These are phyloP conservation scores for Aegilops umbellulata DNA, from an alignment of 176 grass and related monocot species.

Conservation along the genomic window DNA sequence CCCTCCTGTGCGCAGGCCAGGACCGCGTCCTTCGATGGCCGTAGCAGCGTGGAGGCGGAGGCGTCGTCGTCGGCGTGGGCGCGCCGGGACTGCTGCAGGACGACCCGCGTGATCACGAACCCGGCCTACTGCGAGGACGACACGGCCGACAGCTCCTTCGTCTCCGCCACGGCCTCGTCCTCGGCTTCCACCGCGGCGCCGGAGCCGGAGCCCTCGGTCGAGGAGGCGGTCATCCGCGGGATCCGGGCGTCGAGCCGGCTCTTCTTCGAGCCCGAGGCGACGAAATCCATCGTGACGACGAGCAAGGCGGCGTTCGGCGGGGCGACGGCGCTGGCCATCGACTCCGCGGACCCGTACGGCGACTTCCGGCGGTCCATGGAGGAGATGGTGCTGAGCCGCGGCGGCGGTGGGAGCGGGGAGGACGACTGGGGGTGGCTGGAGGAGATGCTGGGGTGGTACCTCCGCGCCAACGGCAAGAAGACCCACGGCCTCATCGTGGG, in stretches of 20 bases:
- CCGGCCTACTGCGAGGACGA: constrained; percentile 24
- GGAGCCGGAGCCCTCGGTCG: background rate
- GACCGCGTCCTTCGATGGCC: constrained; percentile 35
- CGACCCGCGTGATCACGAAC: constrained; percentile 8
- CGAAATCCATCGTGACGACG: background rate
- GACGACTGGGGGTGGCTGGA: constrained; percentile 77
- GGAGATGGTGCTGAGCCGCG: constrained; percentile 74
- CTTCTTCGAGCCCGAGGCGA: constrained; percentile 7
- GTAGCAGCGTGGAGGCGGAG: background rate
- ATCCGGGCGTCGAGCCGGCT: constrained; percentile 32
- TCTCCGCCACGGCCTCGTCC: background rate
- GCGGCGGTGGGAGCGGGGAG: background rate
- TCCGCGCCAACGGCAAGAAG: constrained; percentile 68
- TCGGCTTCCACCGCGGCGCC: background rate
- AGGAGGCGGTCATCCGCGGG: constrained; percentile 38
- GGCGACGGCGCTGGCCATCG: constrained; percentile 54
- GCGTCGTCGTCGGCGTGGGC: background rate
- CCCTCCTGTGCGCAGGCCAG: constrained; percentile 39
- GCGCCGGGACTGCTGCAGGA: background rate
- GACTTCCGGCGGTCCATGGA: constrained; percentile 89
- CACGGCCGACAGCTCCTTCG: background rate
- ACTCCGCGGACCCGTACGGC: constrained; percentile 57
- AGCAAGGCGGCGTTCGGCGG: constrained; percentile 43
- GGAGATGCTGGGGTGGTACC: constrained; percentile 89
- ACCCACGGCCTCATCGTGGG: constrained; percentile 73